These are phyloP conservation scores for Pseudocercospora pini-densiflorae DNA, from an alignment of 2,329 filamentous ascomycete species.

Conservation along the genomic window DNA sequence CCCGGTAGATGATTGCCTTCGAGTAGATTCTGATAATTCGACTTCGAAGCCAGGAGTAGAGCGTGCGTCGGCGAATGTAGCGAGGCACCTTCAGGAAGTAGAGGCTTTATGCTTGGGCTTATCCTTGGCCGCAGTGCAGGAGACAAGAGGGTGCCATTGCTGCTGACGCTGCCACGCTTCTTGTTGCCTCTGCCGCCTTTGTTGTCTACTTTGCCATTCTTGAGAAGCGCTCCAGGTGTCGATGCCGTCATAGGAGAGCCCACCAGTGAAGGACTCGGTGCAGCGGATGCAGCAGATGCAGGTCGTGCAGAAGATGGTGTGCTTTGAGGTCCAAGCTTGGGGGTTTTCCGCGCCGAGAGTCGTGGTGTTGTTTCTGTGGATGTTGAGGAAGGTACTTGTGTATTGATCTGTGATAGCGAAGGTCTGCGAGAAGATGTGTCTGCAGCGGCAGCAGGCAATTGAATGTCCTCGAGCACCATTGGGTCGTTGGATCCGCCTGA, in stretches of 20 bases:
- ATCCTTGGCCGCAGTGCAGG: slow-evolving; percentile 5
- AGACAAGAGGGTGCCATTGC: slow-evolving; percentile 67
- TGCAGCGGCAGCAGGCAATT: slow-evolving; percentile 74
- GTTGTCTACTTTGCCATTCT: slow-evolving; percentile 38
- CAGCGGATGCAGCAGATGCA: slow-evolving; percentile 49
- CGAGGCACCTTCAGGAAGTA: slow-evolving; percentile 69
- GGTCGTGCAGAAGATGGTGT: slow-evolving; percentile 47
- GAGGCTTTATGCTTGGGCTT: slow-evolving; percentile 82
- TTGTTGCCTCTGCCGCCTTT: slow-evolving; percentile 57
- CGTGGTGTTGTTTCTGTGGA: slow-evolving; percentile 59
- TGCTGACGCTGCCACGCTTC: slow-evolving; percentile 66
- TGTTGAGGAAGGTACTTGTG: slow-evolving; percentile 46
- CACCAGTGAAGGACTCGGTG: slow-evolving; percentile 55
- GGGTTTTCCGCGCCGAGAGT: slow-evolving; percentile 69
- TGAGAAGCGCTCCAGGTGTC: slow-evolving; percentile 38
- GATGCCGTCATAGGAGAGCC: slow-evolving; percentile 56
- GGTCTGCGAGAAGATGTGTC: slow-evolving; percentile 32
- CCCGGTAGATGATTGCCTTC: slow-evolving; percentile 79
- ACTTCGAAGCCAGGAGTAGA: slow-evolving; percentile 88
- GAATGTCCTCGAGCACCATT: slow-evolving; percentile 61
- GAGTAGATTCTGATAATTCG: slow-evolving; percentile 96
- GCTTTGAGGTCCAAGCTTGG: slow-evolving; percentile 64
- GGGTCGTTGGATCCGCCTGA: slow-evolving; percentile 9
- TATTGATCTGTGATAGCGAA: slow-evolving; percentile 57
- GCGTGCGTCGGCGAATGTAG: slow-evolving; percentile 64